Evolutionary conservation across 495 filamentous ascomycete genomes (phyloP).

Genomic region (Daldinia childiae): DNA sequence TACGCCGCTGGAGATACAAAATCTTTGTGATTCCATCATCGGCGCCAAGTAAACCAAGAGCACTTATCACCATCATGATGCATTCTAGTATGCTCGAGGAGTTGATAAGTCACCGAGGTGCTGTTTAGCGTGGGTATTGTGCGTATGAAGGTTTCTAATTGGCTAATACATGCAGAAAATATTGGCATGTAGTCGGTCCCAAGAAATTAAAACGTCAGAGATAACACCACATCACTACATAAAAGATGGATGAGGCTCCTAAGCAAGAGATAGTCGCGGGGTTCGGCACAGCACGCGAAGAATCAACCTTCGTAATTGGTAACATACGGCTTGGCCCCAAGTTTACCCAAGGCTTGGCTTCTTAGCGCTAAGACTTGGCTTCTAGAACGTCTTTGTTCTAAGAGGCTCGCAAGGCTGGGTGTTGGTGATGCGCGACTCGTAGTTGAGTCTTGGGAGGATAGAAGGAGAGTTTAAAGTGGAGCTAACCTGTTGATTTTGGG

Average conservation of each 20-base stretch:
- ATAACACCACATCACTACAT: constrained; percentile 12
- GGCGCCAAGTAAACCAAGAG: constrained; percentile 42
- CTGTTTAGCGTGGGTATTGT: constrained; percentile 16
- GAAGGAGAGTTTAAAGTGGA: constrained; percentile 17
- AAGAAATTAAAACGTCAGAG: constrained; percentile 39
- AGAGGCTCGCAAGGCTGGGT: constrained; percentile 14
- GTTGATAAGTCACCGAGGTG: constrained; percentile 22
- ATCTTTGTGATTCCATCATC: constrained; percentile 25
- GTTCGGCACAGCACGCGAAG: constrained; percentile 5
- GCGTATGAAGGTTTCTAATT: constrained; percentile 6
- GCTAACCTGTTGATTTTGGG: neutral
- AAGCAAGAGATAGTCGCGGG: constrained; percentile 23
- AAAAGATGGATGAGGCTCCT: constrained; percentile 34
- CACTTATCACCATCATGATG: constrained; percentile 33
- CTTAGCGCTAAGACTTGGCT: constrained; percentile 34
- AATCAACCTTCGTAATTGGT: neutral
- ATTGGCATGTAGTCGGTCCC: constrained; percentile 17
- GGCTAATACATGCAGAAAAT: neutral
- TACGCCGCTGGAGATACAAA: constrained; percentile 14
- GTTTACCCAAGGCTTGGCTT: constrained; percentile 32
- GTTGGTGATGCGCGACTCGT: constrained; percentile 3
- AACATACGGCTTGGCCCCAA: constrained; percentile 32
- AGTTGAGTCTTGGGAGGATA: constrained; percentile 1
- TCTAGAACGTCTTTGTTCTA: constrained; percentile 10
- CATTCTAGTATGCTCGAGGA: constrained; percentile 14